Conservation (phyloP, 75 land plant species). For the Cryptomeria japonica region DNA sequence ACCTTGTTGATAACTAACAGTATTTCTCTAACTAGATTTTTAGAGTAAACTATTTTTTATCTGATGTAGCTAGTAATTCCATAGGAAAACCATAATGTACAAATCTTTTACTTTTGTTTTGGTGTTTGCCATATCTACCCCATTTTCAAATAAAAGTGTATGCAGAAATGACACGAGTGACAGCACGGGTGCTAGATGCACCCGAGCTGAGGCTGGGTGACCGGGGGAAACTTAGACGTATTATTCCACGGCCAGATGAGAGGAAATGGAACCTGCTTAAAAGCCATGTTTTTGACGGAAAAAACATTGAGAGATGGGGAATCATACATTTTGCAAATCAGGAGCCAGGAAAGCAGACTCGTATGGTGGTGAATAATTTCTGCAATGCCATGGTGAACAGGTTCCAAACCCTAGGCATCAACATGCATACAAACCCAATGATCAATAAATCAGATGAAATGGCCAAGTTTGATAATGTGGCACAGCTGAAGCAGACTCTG, state of each 20-base stretch:
- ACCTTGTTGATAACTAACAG: too few relatives aligned
- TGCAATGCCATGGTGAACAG: not conserved
- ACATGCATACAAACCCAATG: conserved; percentile 17
- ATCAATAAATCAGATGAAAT: not conserved
- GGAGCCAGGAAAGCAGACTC: not conserved
- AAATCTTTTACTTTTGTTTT: not conserved
- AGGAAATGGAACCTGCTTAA: conserved; percentile 52
- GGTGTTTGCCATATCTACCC: not conserved
- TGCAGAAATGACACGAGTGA: conserved; percentile 34
- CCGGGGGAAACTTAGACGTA: not conserved
- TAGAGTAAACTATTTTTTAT: not conserved
- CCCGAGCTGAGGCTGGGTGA: conserved; percentile 42
- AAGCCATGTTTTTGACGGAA: conserved; percentile 37
- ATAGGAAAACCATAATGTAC: not conserved
- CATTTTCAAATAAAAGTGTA: conserved; percentile 37
- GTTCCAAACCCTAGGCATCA: conserved; percentile 18
- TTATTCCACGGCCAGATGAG: conserved; percentile 23
- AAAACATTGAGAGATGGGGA: conserved; percentile 41
- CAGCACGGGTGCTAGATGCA: conserved; percentile 36
- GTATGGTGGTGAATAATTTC: not conserved
- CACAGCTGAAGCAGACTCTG: conserved; percentile 20
- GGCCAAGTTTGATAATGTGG: conserved; percentile 14
- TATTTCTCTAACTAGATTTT: not conserved
- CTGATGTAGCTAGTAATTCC: not conserved
- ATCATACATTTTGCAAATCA: conserved; percentile 30